A percentile compares a stretch with the other conserved stretches of the same genome.
Evolutionary conservation across 2,329 filamentous ascomycete genomes (phyloP).

Genomic region (Gyromitra esculenta): DNA sequence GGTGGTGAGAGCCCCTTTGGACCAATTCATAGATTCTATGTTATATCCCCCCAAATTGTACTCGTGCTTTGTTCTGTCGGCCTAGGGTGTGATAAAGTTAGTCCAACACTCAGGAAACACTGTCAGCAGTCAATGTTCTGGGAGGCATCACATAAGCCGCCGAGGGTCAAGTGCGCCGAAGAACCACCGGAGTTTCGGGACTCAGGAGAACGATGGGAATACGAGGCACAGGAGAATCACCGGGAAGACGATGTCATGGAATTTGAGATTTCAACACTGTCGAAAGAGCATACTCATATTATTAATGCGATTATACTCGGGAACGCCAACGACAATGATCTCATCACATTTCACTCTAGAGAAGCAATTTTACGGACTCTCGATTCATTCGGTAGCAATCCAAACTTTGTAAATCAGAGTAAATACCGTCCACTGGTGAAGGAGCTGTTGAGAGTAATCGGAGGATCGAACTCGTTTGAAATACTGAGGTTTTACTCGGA

Average conservation of each 20-base stretch:
- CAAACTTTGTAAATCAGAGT: slow-evolving; percentile 19
- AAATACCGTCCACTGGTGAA: slow-evolving; percentile 17
- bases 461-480: neutral
- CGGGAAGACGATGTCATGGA: slow-evolving; percentile 32
- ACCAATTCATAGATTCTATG: slow-evolving; percentile 38
- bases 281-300: slow-evolving; percentile 30
- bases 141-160: slow-evolving; percentile 21
- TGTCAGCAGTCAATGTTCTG: slow-evolving; percentile 26
- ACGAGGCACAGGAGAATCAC: slow-evolving; percentile 25
- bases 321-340: slow-evolving; percentile 21
- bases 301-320: slow-evolving; percentile 40
- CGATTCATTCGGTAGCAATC: slow-evolving; percentile 25
- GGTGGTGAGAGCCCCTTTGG: slow-evolving; percentile 46
- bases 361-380: slow-evolving; percentile 33
- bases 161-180: slow-evolving; percentile 20
- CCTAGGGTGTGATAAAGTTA: slow-evolving; percentile 3
- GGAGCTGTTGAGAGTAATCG: neutral
- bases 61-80: slow-evolving; percentile 38
- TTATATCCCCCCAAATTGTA: slow-evolving; percentile 38
- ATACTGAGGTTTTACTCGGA: slow-evolving; percentile 11
- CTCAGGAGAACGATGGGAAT: slow-evolving; percentile 5
- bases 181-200: slow-evolving; percentile 4
- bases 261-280: slow-evolving; percentile 36
- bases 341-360: slow-evolving; percentile 28
- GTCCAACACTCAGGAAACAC: slow-evolving; percentile 1